Percentiles rank a stretch among this genome's conserved stretches.
Evolutionary conservation across 1,284 basidiomycete genomes (phyloP).

Genomic region (Sanghuangporus weigelae): DNA sequence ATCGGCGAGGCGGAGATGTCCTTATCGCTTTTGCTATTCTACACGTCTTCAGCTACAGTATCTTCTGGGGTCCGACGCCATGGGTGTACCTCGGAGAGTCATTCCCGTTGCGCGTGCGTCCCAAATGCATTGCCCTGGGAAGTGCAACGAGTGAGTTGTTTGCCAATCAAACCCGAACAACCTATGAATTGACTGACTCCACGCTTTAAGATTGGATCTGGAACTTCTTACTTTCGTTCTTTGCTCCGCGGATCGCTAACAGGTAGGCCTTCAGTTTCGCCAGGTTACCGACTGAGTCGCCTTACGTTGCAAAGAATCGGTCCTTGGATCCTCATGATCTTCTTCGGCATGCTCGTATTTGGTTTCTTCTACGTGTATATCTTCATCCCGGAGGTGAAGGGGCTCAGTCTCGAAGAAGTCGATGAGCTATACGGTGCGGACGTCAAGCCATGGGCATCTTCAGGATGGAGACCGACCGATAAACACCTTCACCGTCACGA

Average conservation of each 20-base stretch:
- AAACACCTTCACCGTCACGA: slow-evolving; percentile 21
- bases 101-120: slow-evolving; percentile 69
- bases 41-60: slow-evolving; percentile 66
- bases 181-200: neutral
- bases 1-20: slow-evolving; percentile 56
- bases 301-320: slow-evolving; percentile 43
- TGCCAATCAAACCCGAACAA: neutral
- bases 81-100: slow-evolving; percentile 61
- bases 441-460: slow-evolving; percentile 61
- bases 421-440: slow-evolving; percentile 68
- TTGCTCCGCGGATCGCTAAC: slow-evolving; percentile 59
- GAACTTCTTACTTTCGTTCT: slow-evolving; percentile 75
- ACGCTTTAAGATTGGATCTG: slow-evolving; percentile 48
- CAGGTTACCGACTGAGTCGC: neutral
- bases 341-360: slow-evolving; percentile 71
- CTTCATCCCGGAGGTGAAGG: slow-evolving; percentile 74
- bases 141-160: slow-evolving; percentile 43
- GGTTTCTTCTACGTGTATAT: slow-evolving; percentile 65
- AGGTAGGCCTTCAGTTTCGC: slow-evolving; percentile 20
- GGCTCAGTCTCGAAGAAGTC: slow-evolving; percentile 71
- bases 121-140: slow-evolving; percentile 72
- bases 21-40: slow-evolving; percentile 74
- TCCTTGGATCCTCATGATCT: slow-evolving; percentile 69
- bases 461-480: slow-evolving; percentile 46
- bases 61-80: slow-evolving; percentile 73